phyloP scores from a whole-genome alignment of 352 stramenopile genomes.

The Aphanomyces euteiches region DNA sequence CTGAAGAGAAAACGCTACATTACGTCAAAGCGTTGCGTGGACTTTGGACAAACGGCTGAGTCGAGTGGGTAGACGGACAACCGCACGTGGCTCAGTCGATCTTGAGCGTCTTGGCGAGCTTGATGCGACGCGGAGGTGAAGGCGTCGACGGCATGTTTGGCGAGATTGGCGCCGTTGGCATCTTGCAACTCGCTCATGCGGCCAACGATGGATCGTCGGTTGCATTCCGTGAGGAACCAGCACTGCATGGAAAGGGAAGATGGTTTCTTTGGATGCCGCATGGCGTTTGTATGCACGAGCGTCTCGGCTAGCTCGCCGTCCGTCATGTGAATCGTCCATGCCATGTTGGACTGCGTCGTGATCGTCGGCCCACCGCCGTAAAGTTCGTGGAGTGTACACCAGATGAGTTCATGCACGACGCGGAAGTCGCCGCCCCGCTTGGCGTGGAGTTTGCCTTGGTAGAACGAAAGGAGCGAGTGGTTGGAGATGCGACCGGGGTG shows the following conservation, averaged over 20 bases:
- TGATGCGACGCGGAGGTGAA: constrained; percentile 2
- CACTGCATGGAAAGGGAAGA: constrained; percentile 4
- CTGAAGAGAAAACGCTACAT: not conserved
- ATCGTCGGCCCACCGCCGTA: constrained; percentile 28
- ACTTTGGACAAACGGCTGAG: not conserved
- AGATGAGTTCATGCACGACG: constrained; percentile 16
- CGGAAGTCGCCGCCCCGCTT: constrained; percentile 5
- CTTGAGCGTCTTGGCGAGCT: constrained; percentile 11
- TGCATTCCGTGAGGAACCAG: constrained; percentile 28
- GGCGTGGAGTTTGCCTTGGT: constrained; percentile 21
- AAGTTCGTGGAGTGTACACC: constrained; percentile 7
- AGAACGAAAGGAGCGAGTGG: constrained; percentile 26
- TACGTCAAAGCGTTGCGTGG: constrained; percentile 3
- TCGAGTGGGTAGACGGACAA: not conserved
- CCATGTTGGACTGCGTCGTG: constrained; percentile 7
- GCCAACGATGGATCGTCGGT: not conserved
- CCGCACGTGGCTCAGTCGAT: not conserved
- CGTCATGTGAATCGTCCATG: constrained; percentile 25
- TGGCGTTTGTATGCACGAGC: constrained; percentile 7
- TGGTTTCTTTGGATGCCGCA: not conserved
- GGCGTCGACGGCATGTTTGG: not conserved
- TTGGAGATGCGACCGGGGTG: constrained; percentile 27
- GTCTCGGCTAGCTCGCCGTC: constrained; percentile 1
- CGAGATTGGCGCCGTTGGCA: not conserved
- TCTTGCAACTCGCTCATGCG: not conserved